Percentiles rank a stretch among this genome's conserved stretches.
Conservation (phyloP, 805 yeast genomes). For the Pichia exigua region DNA sequence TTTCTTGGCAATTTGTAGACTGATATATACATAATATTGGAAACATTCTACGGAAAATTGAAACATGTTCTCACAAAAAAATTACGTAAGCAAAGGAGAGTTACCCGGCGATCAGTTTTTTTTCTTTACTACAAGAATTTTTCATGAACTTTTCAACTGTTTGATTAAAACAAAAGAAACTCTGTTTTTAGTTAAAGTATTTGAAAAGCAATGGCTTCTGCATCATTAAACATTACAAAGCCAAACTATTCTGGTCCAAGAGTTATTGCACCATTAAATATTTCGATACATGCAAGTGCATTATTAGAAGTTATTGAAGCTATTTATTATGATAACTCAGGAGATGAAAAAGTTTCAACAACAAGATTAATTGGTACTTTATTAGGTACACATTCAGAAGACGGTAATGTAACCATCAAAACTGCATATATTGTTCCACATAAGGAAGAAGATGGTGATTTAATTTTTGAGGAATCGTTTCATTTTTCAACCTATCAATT, state of each 20-base stretch:
- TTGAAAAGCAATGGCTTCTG: slow-evolving; percentile 11
- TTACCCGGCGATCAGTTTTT: background rate
- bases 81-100: background rate
- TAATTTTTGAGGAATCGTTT: slow-evolving; percentile 68
- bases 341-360: slow-evolving; percentile 29
- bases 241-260: slow-evolving; percentile 38
- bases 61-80: background rate
- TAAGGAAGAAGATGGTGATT: slow-evolving; percentile 63
- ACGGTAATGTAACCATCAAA: slow-evolving; percentile 66
- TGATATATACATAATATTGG: too few relatives aligned
- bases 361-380: slow-evolving; percentile 74
- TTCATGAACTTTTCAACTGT: slow-evolving; percentile 5
- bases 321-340: slow-evolving; percentile 43
- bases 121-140: slow-evolving; percentile 1
- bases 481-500: slow-evolving; percentile 64
- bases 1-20: too few relatives aligned
- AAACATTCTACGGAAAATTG: too few relatives aligned
- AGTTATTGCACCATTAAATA: slow-evolving; percentile 37
- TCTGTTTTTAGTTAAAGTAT: background rate
- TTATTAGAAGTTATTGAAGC: slow-evolving; percentile 71
- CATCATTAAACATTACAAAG: slow-evolving; percentile 33
- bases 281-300: slow-evolving; percentile 60
- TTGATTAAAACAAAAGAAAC: background rate
- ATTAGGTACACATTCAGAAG: slow-evolving; percentile 75
- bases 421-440: slow-evolving; percentile 80